Base-by-base conservation (phyloP, 345 rosid genomes). In the Angophora floribunda region DNA sequence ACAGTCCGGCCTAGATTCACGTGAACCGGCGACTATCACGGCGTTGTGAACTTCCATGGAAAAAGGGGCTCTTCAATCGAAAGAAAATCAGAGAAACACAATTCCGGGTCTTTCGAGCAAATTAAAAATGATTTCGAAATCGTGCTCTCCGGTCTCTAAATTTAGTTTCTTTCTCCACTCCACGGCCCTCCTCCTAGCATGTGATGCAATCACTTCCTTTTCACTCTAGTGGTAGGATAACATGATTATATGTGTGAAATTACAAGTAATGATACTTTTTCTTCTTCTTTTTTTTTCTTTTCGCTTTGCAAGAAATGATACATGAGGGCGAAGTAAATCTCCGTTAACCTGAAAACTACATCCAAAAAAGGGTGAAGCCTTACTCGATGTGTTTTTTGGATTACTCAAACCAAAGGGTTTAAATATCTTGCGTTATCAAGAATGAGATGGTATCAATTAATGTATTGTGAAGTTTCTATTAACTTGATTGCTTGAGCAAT, bases 21-120 rank as follows among this genome's bases (percentile, higher is more conserved):
- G 95, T 93, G 93, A 93, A 90, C 90, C 91, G 93, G 93, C 96
- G 95, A 90, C 88, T 89, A 94, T 94, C 94, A 94, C 96, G 96
- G 91, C 88, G 88, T 87, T 86, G 87, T 90, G 86, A 94, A 91
- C 91, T 92, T 92, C 89, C 84, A 91, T 82, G 65, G 61, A 45
- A 85, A 26, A 90, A 88, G 57, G 80, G 85, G 87, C 70, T 82
- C 87, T 51, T 45, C 50, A 17, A 85, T 44, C 30, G 70, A 78
- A 80, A 87, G 88, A 85, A 22, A 12, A 61, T 30, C 51, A 28
- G n/a, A 87, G 51, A 89, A 36, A 88, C 95, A 89, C 61, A 88
- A 86, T 91, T 87, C 92, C 91, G 89, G 93, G 91, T 91, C 91
- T 90, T 87, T 89, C 82, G 90, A 86, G 7, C 22, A 7, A 41